Evolutionary conservation across 805 yeast species (phyloP).

Genomic region (Yarrowia sp.): DNA sequence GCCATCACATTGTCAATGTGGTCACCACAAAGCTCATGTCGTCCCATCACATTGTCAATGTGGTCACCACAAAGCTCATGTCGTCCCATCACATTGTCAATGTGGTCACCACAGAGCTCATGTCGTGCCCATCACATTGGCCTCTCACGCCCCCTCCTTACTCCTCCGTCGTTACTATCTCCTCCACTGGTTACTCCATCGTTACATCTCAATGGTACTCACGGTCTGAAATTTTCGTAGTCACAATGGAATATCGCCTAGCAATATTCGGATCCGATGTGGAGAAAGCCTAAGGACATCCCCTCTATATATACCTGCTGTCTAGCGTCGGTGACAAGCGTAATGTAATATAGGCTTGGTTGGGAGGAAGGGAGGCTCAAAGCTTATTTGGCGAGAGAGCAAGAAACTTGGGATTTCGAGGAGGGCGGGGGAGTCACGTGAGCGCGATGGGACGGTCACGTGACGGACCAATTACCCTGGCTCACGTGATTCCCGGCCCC

Average conservation of each 20-base stretch:
- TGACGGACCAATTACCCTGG: too few relatives aligned
- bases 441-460: too few relatives aligned
- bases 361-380: slow-evolving; percentile 33
- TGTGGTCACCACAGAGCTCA: background rate
- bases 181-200: too few relatives aligned
- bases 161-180: background rate
- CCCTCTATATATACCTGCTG: slow-evolving; percentile 32
- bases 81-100: background rate
- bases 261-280: slow-evolving; percentile 34
- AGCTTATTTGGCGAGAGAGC: background rate
- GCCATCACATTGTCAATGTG: background rate
- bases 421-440: too few relatives aligned
- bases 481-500: too few relatives aligned
- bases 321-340: slow-evolving; percentile 19
- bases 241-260: slow-evolving; percentile 27
- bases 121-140: background rate
- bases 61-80: too few relatives aligned
- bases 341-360: slow-evolving; percentile 32
- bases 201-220: too few relatives aligned
- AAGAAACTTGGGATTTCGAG: too few relatives aligned
- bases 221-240: slow-evolving; percentile 30
- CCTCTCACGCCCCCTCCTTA: background rate
- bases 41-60: background rate
- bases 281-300: slow-evolving; percentile 30
- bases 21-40: background rate